Base-by-base conservation (phyloP, 495 filamentous ascomycete species). In the Coniosporium apollinis region DNA sequence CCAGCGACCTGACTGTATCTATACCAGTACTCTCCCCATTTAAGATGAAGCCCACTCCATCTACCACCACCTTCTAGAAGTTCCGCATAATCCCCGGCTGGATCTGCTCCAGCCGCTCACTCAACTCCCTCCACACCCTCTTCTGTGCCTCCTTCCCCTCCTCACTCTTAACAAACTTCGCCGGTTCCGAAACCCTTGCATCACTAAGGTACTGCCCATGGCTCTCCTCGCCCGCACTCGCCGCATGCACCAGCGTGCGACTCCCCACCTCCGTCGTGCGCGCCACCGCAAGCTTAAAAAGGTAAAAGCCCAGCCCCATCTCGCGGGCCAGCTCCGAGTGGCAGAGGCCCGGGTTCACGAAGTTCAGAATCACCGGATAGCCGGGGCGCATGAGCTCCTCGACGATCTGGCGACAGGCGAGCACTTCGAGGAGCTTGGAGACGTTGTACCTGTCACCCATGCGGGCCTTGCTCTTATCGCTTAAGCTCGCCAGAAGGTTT, bases 301-400 rank as follows among this genome's bases (percentile, higher is more conserved):
- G 3, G 4, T 38, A 17, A 15, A 36, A 9, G 7, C 17, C 21
- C 6, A 51, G 20, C 2, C 21, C 7, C 6, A 36, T 32, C 14
- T 56, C 44, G 29, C 52, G 41, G 9, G 30, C 19, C 0, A 65
- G 46, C 13, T 58, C 51, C n/a, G 47, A 54, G 20, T 51, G 33
- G 44, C 60, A 66, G 10, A 54, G 37, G 0, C 62, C 60, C 8
- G 61, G 60, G 41, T 52, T 57, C n/a, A 62, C 39, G 22, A 38
- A 42, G 43, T 61, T 64, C 15, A 64, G 38, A 15, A 54, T 57
- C 14, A 63, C 56, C 0, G 36, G 38, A 14, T 44, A 34, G n/a
- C 42, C 29, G 7, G 32, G 22, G 17, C 43, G 31, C 17, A 48
- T 38, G 5, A 28, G 30, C 22, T 35, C 8, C 11, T 7, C 28